These are phyloP conservation scores for Leptographium lundbergii DNA, from an alignment of 2,329 filamentous ascomycete species.

Conservation along the genomic window DNA sequence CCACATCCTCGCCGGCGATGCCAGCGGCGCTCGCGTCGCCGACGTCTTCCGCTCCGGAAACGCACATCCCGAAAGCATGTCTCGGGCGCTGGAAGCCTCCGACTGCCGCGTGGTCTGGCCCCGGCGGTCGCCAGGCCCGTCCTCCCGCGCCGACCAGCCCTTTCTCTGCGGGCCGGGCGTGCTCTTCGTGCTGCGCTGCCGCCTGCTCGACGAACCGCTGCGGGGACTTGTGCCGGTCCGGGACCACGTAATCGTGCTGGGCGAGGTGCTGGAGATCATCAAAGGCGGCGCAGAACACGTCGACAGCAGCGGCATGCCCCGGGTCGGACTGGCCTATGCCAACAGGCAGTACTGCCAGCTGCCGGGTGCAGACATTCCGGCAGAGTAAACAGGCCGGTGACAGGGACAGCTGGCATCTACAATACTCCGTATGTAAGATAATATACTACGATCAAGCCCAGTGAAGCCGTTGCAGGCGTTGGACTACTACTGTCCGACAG, in stretches of 20 bases:
- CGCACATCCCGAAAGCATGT: conserved; percentile 12
- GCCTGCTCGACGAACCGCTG: conserved; percentile 24
- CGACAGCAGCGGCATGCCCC: conserved; percentile 12
- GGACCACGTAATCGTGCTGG: conserved; percentile 40
- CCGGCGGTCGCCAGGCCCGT: conserved; percentile 18
- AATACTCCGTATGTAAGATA: no score
- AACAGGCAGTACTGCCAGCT: conserved; percentile 34
- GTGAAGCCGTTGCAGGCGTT: no score
- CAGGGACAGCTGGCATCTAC: not conserved
- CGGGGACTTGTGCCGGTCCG: conserved; percentile 32
- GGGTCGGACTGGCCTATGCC: conserved; percentile 35
- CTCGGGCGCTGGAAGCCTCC: conserved; percentile 20
- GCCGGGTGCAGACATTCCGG: conserved; percentile 13
- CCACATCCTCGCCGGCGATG: conserved; percentile 37
- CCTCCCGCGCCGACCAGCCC: conserved; percentile 1
- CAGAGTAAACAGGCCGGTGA: not conserved
- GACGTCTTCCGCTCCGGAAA: conserved; percentile 40
- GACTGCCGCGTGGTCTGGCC: conserved; percentile 14
- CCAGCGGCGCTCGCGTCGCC: conserved; percentile 34
- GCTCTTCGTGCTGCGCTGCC: conserved; percentile 26
- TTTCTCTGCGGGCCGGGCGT: conserved; percentile 38
- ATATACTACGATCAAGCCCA: no score
- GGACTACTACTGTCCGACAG: no score
- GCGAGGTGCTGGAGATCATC: conserved; percentile 35
- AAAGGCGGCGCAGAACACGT: conserved; percentile 14